These are phyloP conservation scores for Dactylis glomerata DNA, from an alignment of 176 grass and related monocot species.

Conservation along the genomic window DNA sequence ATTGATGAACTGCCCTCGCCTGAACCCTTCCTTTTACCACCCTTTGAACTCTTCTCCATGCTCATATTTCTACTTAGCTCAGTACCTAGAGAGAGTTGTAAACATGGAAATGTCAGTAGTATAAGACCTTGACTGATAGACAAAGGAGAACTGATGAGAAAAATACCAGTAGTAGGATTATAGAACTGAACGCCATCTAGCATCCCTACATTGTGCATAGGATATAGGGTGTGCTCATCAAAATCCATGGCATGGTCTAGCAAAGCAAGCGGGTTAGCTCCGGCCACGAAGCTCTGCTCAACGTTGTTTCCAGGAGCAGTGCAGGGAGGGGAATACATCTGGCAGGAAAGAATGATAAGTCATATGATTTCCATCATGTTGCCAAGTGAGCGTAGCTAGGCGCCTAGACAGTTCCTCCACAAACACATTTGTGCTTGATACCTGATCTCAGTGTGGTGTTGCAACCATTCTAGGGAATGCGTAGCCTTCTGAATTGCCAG, in stretches of 20 bases:
- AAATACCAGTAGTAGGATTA: conserved; percentile 34
- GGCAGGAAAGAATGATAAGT: conserved; percentile 33
- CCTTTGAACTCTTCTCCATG: conserved; percentile 36
- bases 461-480: conserved; percentile 29
- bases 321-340: conserved; percentile 48
- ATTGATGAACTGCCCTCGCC: conserved; percentile 40
- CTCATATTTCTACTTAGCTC: conserved; percentile 46
- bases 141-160: neutral
- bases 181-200: conserved; percentile 33
- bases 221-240: conserved; percentile 47
- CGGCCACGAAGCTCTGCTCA: conserved; percentile 41
- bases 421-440: conserved; percentile 23
- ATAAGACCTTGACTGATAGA: conserved; percentile 11
- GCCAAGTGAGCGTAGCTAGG: conserved; percentile 12
- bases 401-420: conserved; percentile 20
- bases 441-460: conserved; percentile 29
- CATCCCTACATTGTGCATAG: conserved; percentile 42
- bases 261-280: conserved; percentile 47
- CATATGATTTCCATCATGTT: neutral
- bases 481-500: conserved; percentile 33
- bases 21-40: conserved; percentile 44
- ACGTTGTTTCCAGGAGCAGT: conserved; percentile 30
- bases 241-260: conserved; percentile 72
- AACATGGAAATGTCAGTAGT: neutral
- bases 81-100: conserved; percentile 27